phyloP scores from a whole-genome alignment of 164 flowering plant genomes.

The Umbilicus rupestris region DNA sequence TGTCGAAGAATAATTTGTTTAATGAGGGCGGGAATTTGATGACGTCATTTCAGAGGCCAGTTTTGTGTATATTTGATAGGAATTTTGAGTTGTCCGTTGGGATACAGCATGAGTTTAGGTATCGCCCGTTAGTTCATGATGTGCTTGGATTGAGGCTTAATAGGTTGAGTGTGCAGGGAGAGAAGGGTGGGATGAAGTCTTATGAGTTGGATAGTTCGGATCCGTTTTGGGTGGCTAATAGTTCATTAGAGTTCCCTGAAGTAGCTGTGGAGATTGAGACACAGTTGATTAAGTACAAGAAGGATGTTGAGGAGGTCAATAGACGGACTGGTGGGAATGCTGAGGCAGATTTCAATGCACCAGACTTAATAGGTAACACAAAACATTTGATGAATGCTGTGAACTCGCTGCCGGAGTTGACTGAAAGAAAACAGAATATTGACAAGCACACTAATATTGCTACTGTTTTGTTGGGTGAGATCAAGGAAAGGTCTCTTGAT shows the following conservation, averaged over 20 bases:
- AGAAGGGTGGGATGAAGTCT: slow-evolving; percentile 72
- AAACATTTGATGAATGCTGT: slow-evolving; percentile 97
- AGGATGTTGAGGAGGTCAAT: slow-evolving; percentile 93
- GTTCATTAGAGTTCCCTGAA: slow-evolving; percentile 75
- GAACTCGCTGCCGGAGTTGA: slow-evolving; percentile 89
- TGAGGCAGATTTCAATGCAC: slow-evolving; percentile 78
- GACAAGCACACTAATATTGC: slow-evolving; percentile 97
- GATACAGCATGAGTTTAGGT: slow-evolving; percentile 91
- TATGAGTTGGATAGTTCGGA: slow-evolving; percentile 73
- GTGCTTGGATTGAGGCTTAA: slow-evolving; percentile 85
- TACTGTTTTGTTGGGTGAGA: slow-evolving; percentile 77
- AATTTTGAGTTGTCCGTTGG: slow-evolving; percentile 83
- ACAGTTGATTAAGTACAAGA: slow-evolving; percentile 85
- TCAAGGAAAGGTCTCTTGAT: slow-evolving; percentile 88
- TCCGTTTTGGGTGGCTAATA: slow-evolving; percentile 82
- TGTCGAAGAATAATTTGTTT: slow-evolving; percentile 82
- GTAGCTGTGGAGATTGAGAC: slow-evolving; percentile 94
- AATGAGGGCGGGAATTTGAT: slow-evolving; percentile 65
- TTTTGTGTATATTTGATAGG: slow-evolving; percentile 81
- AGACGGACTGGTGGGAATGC: slow-evolving; percentile 66
- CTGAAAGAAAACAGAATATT: slow-evolving; percentile 86
- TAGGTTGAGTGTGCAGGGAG: slow-evolving; percentile 68
- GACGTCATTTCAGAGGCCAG: slow-evolving; percentile 75
- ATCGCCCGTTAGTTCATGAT: slow-evolving; percentile 88
- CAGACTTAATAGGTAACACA: slow-evolving; percentile 87